These are phyloP conservation scores for Blastomyces gilchristii DNA, from an alignment of 2,329 filamentous ascomycete species.

Conservation along the genomic window DNA sequence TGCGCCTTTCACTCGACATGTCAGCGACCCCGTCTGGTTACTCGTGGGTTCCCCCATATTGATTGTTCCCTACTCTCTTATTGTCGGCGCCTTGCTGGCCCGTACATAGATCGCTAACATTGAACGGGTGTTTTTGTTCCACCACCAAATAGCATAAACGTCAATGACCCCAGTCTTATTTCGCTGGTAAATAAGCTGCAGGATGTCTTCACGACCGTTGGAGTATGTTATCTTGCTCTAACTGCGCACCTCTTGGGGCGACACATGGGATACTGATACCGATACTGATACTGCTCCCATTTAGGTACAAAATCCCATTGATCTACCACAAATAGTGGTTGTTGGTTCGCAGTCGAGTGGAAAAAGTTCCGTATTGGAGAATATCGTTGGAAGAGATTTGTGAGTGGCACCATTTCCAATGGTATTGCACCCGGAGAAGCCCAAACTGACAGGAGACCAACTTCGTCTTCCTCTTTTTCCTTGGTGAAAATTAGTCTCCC, in stretches of 20 bases:
- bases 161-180: constrained; percentile 60
- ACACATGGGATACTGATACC: neutral
- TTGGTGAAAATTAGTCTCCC: constrained; percentile 55
- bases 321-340: constrained; percentile 94
- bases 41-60: constrained; percentile 31
- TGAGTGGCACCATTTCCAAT: constrained; percentile 42
- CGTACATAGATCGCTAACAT: constrained; percentile 10
- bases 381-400: constrained; percentile 98
- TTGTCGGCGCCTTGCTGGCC: constrained; percentile 13
- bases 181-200: constrained; percentile 96
- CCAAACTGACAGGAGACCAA: constrained; percentile 8
- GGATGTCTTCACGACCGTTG: constrained; percentile 97
- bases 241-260: neutral
- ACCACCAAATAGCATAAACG: constrained; percentile 49
- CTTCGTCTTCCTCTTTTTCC: constrained; percentile 11
- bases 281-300: neutral
- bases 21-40: constrained; percentile 35
- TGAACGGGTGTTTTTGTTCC: constrained; percentile 4
- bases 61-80: constrained; percentile 12
- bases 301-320: constrained; percentile 95
- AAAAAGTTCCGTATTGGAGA: constrained; percentile 98
- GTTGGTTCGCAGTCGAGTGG: constrained; percentile 98
- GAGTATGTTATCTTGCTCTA: constrained; percentile 44
- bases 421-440: neutral
- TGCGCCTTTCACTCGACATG: constrained; percentile 28